Percentiles rank a stretch among this genome's conserved stretches.
phyloP scores from a whole-genome alignment of 1,284 basidiomycete species.

The Apiotrichum brassicae region DNA sequence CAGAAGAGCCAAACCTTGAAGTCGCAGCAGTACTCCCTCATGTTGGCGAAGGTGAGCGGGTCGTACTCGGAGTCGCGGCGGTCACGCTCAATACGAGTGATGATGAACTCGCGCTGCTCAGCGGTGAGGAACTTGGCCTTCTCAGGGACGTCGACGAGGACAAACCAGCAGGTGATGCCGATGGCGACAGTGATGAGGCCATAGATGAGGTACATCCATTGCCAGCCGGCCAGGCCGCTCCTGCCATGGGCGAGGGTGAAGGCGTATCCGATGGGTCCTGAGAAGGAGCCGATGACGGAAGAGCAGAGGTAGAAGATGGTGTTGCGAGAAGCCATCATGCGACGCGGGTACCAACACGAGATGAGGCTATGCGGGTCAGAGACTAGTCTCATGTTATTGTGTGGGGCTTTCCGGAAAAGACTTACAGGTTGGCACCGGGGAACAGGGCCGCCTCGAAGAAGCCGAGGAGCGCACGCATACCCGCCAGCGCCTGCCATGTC shows the following conservation, averaged over 20 bases:
- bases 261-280: conserved; percentile 1
- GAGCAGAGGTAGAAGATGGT: conserved; percentile 46
- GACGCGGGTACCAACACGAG: conserved; percentile 48
- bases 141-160: conserved; percentile 16
- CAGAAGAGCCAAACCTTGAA: conserved; percentile 49
- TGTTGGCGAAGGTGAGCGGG: conserved; percentile 38
- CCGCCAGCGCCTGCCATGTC: conserved; percentile 39
- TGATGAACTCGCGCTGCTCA: conserved; percentile 8
- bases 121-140: conserved; percentile 15
- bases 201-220: conserved; percentile 13
- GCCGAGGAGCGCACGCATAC: conserved; percentile 46
- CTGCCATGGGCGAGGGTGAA: conserved; percentile 1
- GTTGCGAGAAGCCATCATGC: conserved; percentile 41
- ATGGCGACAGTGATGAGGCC: conserved; percentile 11
- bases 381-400: no score
- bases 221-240: conserved; percentile 9
- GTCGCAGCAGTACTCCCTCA: conserved; percentile 40
- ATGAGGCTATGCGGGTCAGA: conserved; percentile 33
- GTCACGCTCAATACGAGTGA: conserved; percentile 16
- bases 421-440: conserved; percentile 37
- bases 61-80: conserved; percentile 45
- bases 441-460: conserved; percentile 42
- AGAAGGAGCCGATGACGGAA: background rate
- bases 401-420: no score
- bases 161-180: conserved; percentile 2